Base-by-base conservation (phyloP, 352 stramenopile species). In the Pythium dissimile region DNA sequence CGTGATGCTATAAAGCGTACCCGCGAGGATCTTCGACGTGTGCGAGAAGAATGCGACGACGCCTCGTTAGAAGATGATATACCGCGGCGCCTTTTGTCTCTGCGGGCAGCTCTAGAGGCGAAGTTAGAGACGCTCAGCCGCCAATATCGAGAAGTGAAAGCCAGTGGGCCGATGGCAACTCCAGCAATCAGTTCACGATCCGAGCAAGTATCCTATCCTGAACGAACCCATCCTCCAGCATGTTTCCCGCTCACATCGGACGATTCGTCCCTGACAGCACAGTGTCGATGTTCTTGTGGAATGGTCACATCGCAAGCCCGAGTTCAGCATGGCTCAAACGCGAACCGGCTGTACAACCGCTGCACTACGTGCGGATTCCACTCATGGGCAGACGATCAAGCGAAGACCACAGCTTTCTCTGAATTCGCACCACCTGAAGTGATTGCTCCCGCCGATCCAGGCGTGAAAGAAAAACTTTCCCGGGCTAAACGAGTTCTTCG, bases 11-110 rank as follows among this genome's bases (percentile, higher is more conserved):
- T 95, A 30, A 79, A 88, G 56, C 50, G 70, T 13, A 90, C 80
- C 15, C 69, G 85, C 30, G 71, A 84, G 27, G 67, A 78, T 45
- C 62, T 95, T 0, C 79, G 85, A 5, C 58, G 70, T 63, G 74
- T 91, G 23, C 70, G 85, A 32, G 85, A 95, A 58, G 80, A 88
- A 34, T 92, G 82, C 41, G 85, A 95, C 44, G 85, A 95, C 47
- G 85, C 85, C 6, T 93, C 76, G 0, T 56, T 95, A 3, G 79
- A 93, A 64, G 85, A 83, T 23, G 81, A 92, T 7, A 58, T 95
- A 20, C 80, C 85, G 59, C 5, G 66, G 73, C 18, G 77, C 89
- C 37, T 71, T 1, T 37, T 67, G 73, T 32, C 67, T 59, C 23
- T 54, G 71, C 30, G 84, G 42, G 45, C 49, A 11, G 66, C 73